Conservation (phyloP, 2,329 filamentous ascomycete species). For the Aurifilum marmelostoma region DNA sequence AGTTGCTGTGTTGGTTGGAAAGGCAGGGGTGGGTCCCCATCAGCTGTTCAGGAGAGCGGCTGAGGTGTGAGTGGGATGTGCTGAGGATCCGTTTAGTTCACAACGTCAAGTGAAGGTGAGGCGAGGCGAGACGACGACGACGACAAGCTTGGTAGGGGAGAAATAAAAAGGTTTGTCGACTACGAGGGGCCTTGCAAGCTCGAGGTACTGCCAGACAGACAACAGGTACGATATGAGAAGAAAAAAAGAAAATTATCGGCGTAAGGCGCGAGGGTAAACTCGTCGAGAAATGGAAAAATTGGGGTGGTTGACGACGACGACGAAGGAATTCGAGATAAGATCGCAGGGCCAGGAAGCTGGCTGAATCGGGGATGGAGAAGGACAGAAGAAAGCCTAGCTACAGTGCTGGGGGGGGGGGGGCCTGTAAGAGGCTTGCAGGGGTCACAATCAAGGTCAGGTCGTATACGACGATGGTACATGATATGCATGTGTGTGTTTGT, state of each 20-base stretch:
- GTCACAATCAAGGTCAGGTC: slow-evolving; percentile 1
- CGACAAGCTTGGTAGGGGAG: neutral
- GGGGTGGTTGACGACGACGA: slow-evolving; percentile 22
- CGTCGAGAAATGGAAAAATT: neutral
- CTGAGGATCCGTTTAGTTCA: neutral
- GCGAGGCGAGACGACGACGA: slow-evolving; percentile 4
- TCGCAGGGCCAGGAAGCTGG: neutral
- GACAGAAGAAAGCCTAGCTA: neutral
- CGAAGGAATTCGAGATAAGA: slow-evolving; percentile 14
- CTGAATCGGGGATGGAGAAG: slow-evolving; percentile 3
- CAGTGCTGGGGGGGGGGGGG: neutral
- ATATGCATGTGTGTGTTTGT: neutral
- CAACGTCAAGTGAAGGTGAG: neutral
- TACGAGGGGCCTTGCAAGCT: neutral
- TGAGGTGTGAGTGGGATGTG: slow-evolving; percentile 4
- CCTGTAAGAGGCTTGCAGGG: slow-evolving; percentile 10
- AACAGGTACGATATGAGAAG: neutral
- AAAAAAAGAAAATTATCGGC: neutral
- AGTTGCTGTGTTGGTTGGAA: neutral
- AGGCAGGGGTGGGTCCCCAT: slow-evolving; percentile 15
- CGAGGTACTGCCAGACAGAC: slow-evolving; percentile 6
- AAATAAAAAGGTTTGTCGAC: neutral
- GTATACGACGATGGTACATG: neutral
- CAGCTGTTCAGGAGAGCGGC: neutral
- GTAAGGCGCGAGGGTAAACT: neutral